Evolutionary conservation across 2,329 filamentous ascomycete species (phyloP), one percentile per base, ranked within the genome.

Genomic region (Ophiosphaerella narmari): DNA sequence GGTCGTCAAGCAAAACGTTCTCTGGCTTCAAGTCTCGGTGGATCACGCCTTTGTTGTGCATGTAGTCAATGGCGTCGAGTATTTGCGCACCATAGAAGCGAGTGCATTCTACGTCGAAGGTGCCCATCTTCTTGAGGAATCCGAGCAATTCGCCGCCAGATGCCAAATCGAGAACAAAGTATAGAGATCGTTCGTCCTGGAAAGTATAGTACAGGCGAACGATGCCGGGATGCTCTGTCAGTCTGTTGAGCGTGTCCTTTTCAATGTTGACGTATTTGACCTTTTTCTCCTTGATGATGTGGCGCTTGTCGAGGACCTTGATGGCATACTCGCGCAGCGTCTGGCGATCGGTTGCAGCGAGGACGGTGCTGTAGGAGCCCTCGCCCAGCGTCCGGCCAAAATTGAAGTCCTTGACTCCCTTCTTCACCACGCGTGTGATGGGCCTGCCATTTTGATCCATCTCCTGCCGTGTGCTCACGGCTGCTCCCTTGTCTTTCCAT

Each of bases 261-360:
- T 99, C 94, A 65, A 99, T 99, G 75, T 97, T 99, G 75, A 99
- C 94, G 69, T 99, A 99, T 80, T 99, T 99, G 68, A 99, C 96
- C 81, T 99, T 99, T 76, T 96, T 97, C 77, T 99, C 94, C 75
- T 97, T 99, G 80, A 99, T 99, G 68, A 99, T 99, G 74, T 99
- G 94, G 66, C 91, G 86, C 77, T 99, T 99, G 76, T 99, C 94
- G 39, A 99, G 83, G 13, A 99, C 93, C 74, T 99, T 99, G 76
- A 99, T 92, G 23, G 94, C 94, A 69, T 97, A 97, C 73, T 99
- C 93, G 66, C 96, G 96, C 50, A 95, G 78, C 1, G 91, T 96
- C 73, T 96, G 91, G 54, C 93, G 86, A 74, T 99, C 94, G 4
- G 91, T 96, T 33, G 92, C 94, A 44, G 94, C 85, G 57, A 94